Conservation (phyloP, 805 yeast genomes). For the Candida glaebosa region DNA sequence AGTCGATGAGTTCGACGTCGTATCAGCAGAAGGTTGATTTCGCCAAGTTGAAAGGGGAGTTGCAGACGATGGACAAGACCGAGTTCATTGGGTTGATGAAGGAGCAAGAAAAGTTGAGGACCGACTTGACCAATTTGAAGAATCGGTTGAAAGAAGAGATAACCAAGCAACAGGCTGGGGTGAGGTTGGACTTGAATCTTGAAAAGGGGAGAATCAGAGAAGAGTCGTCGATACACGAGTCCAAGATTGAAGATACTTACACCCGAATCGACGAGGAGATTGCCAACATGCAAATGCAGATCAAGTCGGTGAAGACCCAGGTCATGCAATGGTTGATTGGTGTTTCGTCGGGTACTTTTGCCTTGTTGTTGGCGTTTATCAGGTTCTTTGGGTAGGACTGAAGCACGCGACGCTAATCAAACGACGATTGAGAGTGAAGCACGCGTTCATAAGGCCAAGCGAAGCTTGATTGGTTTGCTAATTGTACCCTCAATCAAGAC, state of each 20-base stretch:
- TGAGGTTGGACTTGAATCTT: conserved; percentile 81
- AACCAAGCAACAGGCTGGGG: conserved; percentile 84
- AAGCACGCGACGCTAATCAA: too few relatives aligned
- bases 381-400: conserved; percentile 60
- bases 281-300: conserved; percentile 90
- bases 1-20: conserved; percentile 75
- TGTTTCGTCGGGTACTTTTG: conserved; percentile 97
- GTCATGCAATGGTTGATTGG: conserved; percentile 98
- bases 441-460: too few relatives aligned
- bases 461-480: too few relatives aligned
- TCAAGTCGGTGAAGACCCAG: conserved; percentile 92
- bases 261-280: conserved; percentile 94
- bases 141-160: conserved; percentile 87
- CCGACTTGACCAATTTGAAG: conserved; percentile 82
- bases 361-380: conserved; percentile 86
- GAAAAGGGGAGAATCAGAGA: conserved; percentile 96
- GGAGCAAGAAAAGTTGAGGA: conserved; percentile 81
- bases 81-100: conserved; percentile 79
- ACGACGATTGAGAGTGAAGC: too few relatives aligned
- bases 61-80: conserved; percentile 80
- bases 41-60: conserved; percentile 89
- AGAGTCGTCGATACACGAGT: conserved; percentile 87
- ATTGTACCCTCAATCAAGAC: too few relatives aligned
- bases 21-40: conserved; percentile 97
- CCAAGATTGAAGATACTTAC: conserved; percentile 91